Evolutionary conservation across 2,329 filamentous ascomycete genomes (phyloP).

Genomic region (Monascus ruber): DNA sequence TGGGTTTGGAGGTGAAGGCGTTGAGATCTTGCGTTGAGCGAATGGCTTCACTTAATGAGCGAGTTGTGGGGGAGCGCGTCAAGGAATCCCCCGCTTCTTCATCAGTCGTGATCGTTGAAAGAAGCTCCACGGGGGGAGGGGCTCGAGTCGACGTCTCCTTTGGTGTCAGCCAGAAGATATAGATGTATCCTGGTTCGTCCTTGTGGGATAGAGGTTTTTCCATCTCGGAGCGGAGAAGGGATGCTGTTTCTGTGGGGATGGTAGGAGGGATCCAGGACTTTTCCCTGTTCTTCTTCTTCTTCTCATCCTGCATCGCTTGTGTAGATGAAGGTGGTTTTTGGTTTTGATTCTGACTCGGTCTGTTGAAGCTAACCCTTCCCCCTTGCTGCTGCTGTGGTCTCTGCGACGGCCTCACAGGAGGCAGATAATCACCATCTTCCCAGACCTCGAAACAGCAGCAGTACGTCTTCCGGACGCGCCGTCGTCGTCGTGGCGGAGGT

Average conservation of each 20-base stretch:
- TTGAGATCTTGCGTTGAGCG: constrained; percentile 25
- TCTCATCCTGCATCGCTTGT: constrained; percentile 1
- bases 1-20: constrained; percentile 18
- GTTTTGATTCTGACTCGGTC: neutral
- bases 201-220: constrained; percentile 59
- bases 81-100: neutral
- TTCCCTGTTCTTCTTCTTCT: constrained; percentile 2
- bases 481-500: constrained; percentile 9
- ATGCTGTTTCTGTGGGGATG: constrained; percentile 56
- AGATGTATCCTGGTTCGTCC: constrained; percentile 86
- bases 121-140: constrained; percentile 47
- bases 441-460: constrained; percentile 26
- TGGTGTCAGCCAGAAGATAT: constrained; percentile 95
- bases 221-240: constrained; percentile 64
- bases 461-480: constrained; percentile 11
- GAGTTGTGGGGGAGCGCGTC: constrained; percentile 38
- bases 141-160: constrained; percentile 38
- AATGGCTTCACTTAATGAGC: constrained; percentile 26
- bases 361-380: no score
- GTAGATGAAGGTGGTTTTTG: constrained; percentile 6
- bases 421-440: constrained; percentile 17
- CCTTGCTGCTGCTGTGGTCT: no score
- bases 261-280: constrained; percentile 52
- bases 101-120: constrained; percentile 38
- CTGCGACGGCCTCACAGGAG: constrained; percentile 8